phyloP scores from a whole-genome alignment of 257 asterid genomes.

The Solanum pinnatisectum region DNA sequence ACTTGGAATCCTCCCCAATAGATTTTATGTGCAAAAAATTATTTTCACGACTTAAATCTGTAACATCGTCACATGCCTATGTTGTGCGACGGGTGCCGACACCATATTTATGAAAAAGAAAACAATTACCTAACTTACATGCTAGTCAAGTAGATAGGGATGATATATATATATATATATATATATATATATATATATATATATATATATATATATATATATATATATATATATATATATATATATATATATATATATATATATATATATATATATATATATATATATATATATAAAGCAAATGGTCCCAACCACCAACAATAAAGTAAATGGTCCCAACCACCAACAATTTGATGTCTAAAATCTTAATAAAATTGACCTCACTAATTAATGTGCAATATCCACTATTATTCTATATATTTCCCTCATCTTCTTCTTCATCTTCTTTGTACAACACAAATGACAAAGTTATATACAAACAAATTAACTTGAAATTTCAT shows the following conservation, averaged over 20 bases:
- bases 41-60: neutral
- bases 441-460: neutral
- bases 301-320: too few species aligned
- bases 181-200: neutral
- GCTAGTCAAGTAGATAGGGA: neutral
- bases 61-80: neutral
- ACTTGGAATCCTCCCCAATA: neutral
- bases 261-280: neutral
- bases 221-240: neutral
- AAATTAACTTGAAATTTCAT: neutral
- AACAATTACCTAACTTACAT: neutral
- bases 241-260: neutral
- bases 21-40: neutral
- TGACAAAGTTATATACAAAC: neutral
- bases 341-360: neutral
- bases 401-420: neutral
- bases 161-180: neutral
- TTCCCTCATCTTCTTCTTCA: neutral
- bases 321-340: neutral
- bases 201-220: neutral
- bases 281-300: neutral
- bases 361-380: neutral
- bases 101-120: neutral
- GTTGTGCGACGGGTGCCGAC: neutral
- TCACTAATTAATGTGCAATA: neutral